Evolutionary conservation across 2,329 filamentous ascomycete genomes (phyloP).

Genomic region (Pezicula carpinea): DNA sequence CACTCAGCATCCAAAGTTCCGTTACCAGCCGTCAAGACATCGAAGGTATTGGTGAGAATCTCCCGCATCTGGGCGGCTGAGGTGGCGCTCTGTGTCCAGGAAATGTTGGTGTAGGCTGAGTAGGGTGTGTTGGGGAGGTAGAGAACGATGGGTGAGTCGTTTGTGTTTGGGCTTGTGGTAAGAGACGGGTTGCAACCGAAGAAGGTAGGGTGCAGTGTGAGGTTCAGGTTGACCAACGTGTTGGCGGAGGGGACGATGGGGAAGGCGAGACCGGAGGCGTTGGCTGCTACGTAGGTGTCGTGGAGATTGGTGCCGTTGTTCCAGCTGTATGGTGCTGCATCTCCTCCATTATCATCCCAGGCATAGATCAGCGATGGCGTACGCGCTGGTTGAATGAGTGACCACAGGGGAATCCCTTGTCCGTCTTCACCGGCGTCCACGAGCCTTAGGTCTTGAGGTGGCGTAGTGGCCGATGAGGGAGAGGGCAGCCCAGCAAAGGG

Average conservation of each 20-base stretch:
- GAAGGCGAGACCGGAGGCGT: slow-evolving; percentile 3
- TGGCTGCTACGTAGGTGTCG: slow-evolving; percentile 7
- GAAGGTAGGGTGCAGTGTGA: slow-evolving; percentile 14
- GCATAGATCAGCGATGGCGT: slow-evolving; percentile 27
- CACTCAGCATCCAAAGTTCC: slow-evolving; percentile 17
- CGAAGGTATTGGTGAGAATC: slow-evolving; percentile 15
- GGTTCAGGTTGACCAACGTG: slow-evolving; percentile 17
- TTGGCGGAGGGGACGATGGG: slow-evolving; percentile 7
- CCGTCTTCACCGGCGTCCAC: slow-evolving; percentile 29
- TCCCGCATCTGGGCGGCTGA: slow-evolving; percentile 7
- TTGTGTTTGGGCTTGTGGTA: slow-evolving; percentile 13
- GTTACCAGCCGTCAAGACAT: slow-evolving; percentile 19
- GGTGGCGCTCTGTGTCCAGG: slow-evolving; percentile 1
- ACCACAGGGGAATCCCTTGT: slow-evolving; percentile 27
- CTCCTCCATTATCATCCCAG: slow-evolving; percentile 24
- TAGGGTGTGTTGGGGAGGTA: slow-evolving; percentile 22
- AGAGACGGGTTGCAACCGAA: slow-evolving; percentile 20
- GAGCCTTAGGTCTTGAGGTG: not conserved
- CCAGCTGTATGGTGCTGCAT: slow-evolving; percentile 8
- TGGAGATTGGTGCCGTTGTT: slow-evolving; percentile 12
- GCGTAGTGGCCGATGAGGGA: not conserved
- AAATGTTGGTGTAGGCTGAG: slow-evolving; percentile 15
- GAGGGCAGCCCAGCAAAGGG: slow-evolving; percentile 19
- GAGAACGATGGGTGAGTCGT: slow-evolving; percentile 16
- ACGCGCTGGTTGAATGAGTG: slow-evolving; percentile 25